Evolutionary conservation across 2,329 filamentous ascomycete genomes (phyloP), one percentile per base, ranked within the genome.

Genomic region (Fusarium chlamydosporum): DNA sequence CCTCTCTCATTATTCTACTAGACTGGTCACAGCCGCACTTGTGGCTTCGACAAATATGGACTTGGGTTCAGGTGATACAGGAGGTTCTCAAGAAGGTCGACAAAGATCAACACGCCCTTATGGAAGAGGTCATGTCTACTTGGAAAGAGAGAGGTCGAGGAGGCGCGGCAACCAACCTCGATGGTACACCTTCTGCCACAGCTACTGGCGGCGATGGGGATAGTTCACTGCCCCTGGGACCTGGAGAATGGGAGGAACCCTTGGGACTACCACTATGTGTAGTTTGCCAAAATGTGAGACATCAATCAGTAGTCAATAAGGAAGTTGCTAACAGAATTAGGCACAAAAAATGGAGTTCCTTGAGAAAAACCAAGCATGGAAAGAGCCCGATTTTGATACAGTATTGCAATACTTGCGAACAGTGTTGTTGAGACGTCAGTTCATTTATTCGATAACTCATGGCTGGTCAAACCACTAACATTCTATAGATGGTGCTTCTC

Each of bases 371-470:
- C 90, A 94, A 61, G 89, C 91, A 15, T 99, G 95, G 94, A 95
- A 94, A 79, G 96, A 99, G 79, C 93, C 96, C 71, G 92, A 97
- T 73, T 99, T 99, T 75, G 96, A 99, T 78, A 94, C 96, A 71
- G 92, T 99, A 42, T 85, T 97, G 61, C 96, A 99, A 77, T 97
- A 94, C 77, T 82, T 99, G 75, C 89, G 96, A 70, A 98, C 96
- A 0, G 89, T 96, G 38, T 82, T 99, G 41, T 83, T 99, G 67
- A 95, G 94, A 83, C 88, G 94, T 94, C 81, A 4, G 68, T 68
- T 20, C 8, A 55, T 27, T 16, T 18, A 4, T n/a, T n/a, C 29
- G 16, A 16, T 18, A 11, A 20, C 15, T 8, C 5, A 18, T 20
- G 7, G 41, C 23, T 13, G 50, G 10, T 6, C 20, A 8, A 34